These are phyloP conservation scores for Didymella segeticola DNA, from an alignment of 2,329 filamentous ascomycete species.

Conservation along the genomic window DNA sequence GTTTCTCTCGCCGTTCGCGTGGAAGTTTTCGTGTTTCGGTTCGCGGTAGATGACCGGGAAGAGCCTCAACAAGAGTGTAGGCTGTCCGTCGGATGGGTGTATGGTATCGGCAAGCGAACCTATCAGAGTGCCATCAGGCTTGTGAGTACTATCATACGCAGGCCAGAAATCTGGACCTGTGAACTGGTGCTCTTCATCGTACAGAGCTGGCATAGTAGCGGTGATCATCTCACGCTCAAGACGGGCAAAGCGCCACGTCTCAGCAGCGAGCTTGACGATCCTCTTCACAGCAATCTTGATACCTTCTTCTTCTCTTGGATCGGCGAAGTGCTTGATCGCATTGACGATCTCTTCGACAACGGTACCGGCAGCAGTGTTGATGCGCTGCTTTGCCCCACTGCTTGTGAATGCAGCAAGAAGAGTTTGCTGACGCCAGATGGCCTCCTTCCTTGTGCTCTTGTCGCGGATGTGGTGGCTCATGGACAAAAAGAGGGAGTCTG, in stretches of 20 bases:
- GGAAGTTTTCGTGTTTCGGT: constrained; percentile 55
- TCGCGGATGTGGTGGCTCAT: constrained; percentile 63
- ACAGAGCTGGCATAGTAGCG: constrained; percentile 56
- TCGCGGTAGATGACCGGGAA: constrained; percentile 63
- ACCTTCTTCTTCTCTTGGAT: constrained; percentile 58
- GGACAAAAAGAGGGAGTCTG: constrained; percentile 62
- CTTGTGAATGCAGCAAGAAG: constrained; percentile 64
- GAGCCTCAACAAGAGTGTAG: constrained; percentile 57
- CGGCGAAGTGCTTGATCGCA: constrained; percentile 61
- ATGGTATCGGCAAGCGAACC: constrained; percentile 35
- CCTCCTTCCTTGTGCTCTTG: constrained; percentile 63
- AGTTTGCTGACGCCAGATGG: constrained; percentile 65
- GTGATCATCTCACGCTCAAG: constrained; percentile 63
- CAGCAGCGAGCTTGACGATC: constrained; percentile 64
- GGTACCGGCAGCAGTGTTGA: constrained; percentile 61
- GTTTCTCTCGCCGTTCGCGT: constrained; percentile 49
- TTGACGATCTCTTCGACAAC: constrained; percentile 65
- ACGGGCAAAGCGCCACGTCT: constrained; percentile 65
- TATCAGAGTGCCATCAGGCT: constrained; percentile 31
- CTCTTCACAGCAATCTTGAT: constrained; percentile 59
- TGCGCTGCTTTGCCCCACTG: constrained; percentile 62
- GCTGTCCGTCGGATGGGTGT: constrained; percentile 37
- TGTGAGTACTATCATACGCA: constrained; percentile 43
- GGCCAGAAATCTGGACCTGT: constrained; percentile 45
- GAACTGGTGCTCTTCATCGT: constrained; percentile 44